Evolutionary conservation across 23 red algal species (phyloP).

Genomic region (Pyropia haitanensis): DNA sequence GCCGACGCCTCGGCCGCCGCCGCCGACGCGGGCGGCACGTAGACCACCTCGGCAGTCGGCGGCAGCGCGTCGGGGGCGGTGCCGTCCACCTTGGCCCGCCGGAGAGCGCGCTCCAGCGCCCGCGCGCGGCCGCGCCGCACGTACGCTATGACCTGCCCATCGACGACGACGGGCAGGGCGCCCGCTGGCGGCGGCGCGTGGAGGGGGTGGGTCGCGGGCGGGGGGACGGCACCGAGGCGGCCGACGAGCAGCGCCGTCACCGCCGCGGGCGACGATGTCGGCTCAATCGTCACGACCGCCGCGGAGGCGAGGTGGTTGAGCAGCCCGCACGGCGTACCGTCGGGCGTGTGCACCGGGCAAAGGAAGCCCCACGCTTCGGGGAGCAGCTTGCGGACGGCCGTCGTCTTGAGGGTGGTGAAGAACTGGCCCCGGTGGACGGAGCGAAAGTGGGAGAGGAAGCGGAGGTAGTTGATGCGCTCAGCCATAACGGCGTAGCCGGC

Average conservation of each 20-base stretch:
- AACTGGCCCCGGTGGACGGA: constrained; percentile 88
- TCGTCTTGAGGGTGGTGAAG: constrained; percentile 49
- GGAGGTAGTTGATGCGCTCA: constrained; percentile 86
- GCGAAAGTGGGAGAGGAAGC: constrained; percentile 90
- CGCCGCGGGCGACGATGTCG: constrained; percentile 14
- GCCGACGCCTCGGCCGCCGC: background rate
- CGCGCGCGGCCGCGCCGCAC: constrained; percentile 19
- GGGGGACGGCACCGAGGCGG: constrained; percentile 28
- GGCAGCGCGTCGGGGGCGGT: constrained; percentile 8
- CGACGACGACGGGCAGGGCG: constrained; percentile 68
- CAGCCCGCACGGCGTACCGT: constrained; percentile 91
- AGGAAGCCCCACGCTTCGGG: constrained; percentile 99
- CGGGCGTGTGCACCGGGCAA: constrained; percentile 97
- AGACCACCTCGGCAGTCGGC: constrained; percentile 29
- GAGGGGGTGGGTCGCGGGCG: constrained; percentile 26
- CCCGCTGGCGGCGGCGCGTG: constrained; percentile 22
- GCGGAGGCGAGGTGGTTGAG: constrained; percentile 52
- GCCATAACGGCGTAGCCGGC: constrained; percentile 75
- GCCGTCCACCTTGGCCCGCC: constrained; percentile 32
- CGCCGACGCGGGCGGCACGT: constrained; percentile 14
- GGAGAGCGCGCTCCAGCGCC: constrained; percentile 19
- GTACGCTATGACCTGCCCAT: constrained; percentile 67
- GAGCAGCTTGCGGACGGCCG: constrained; percentile 66
- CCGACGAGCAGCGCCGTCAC: constrained; percentile 24
- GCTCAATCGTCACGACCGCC: constrained; percentile 24